Conservation (phyloP, 2,329 filamentous ascomycete species). For the Ceratocystis ficicola region DNA sequence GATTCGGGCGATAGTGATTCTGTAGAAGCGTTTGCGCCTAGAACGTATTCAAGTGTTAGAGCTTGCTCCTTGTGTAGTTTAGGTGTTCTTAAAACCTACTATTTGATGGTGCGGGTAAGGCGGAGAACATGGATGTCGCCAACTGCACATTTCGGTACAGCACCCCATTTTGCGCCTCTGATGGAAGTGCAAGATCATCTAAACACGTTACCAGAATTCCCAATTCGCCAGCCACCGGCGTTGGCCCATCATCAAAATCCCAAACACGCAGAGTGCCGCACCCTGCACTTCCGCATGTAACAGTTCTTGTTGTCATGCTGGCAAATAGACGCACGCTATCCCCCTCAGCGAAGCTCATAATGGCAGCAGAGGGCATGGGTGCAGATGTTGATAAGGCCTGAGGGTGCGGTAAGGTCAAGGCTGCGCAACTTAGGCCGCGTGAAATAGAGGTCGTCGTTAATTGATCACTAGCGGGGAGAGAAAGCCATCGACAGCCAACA, state of each 20-base stretch:
- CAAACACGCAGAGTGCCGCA: conserved; percentile 16
- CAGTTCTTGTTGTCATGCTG: conserved; percentile 13
- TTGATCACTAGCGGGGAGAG: neutral
- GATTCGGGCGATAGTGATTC: neutral
- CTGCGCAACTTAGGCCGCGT: conserved; percentile 11
- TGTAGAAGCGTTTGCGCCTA: neutral
- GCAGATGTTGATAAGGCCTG: neutral
- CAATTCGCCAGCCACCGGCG: neutral
- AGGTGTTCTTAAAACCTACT: neutral
- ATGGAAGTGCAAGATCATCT: conserved; percentile 14
- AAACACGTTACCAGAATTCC: conserved; percentile 15
- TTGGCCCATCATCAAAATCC: conserved; percentile 10
- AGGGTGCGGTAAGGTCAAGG: neutral
- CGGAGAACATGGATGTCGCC: neutral
- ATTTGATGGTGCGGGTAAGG: neutral
- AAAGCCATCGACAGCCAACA: conserved; percentile 16
- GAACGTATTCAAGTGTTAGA: neutral
- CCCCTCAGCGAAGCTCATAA: conserved; percentile 14
- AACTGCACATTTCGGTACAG: conserved; percentile 2
- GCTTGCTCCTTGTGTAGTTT: no score
- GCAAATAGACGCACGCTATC: conserved; percentile 19
- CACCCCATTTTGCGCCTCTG: neutral
- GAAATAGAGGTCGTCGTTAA: conserved; percentile 13
- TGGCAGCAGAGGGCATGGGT: neutral
- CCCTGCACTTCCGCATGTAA: conserved; percentile 2